Conservation (phyloP, 2,329 filamentous ascomycete genomes). For the Ophiostoma piceae region DNA sequence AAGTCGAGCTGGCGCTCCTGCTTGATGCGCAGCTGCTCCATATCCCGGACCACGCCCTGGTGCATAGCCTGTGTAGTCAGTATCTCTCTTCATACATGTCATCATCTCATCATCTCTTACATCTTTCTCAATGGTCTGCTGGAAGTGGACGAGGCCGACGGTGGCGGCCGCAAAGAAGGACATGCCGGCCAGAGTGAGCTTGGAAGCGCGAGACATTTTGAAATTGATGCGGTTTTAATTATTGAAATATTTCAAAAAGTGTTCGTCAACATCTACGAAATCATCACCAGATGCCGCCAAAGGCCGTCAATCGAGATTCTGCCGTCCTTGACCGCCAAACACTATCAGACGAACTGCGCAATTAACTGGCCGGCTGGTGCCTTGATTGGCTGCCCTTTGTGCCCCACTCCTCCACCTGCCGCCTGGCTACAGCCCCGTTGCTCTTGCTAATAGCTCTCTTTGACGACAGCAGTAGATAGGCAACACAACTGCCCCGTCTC, state of each 20-base stretch:
- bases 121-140: conserved; percentile 73
- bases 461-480: conserved; percentile 15
- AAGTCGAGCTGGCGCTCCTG: conserved; percentile 90
- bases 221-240: neutral
- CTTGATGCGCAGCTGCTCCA: conserved; percentile 89
- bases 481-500: conserved; percentile 8
- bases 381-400: conserved; percentile 1
- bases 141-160: conserved; percentile 80
- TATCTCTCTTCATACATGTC: neutral
- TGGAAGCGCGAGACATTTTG: conserved; percentile 83
- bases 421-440: conserved; percentile 12
- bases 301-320: conserved; percentile 20
- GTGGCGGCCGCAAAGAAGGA: conserved; percentile 70
- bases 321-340: conserved; percentile 21
- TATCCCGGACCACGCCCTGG: conserved; percentile 84
- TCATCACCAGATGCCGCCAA: neutral
- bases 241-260: neutral
- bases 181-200: conserved; percentile 74
- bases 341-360: conserved; percentile 22
- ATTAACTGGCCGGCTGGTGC: conserved; percentile 23
- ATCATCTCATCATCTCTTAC: conserved; percentile 45
- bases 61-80: conserved; percentile 73
- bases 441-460: conserved; percentile 1
- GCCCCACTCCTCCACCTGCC: conserved; percentile 10
- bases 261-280: neutral